Conservation (phyloP, 2,329 filamentous ascomycete genomes). For the Sporothrix sp. region DNA sequence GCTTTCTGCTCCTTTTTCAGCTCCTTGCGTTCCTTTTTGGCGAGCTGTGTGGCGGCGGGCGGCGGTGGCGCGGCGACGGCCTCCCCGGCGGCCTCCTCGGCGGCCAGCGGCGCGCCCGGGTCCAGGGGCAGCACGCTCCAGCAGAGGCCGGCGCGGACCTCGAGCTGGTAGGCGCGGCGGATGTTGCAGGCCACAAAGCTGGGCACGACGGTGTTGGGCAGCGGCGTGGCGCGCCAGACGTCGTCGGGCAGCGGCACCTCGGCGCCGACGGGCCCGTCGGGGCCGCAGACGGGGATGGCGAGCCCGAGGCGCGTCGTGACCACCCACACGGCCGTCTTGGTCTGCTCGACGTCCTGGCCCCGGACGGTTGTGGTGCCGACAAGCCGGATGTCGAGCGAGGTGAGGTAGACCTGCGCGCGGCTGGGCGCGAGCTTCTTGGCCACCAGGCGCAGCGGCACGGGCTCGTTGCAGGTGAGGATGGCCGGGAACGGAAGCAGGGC, state of each 20-base stretch:
- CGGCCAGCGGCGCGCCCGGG: not conserved
- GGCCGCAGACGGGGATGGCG: constrained; percentile 55
- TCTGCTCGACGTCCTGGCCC: constrained; percentile 63
- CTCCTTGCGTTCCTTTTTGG: constrained; percentile 1
- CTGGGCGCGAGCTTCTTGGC: constrained; percentile 65
- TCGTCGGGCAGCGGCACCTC: constrained; percentile 61
- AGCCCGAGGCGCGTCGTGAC: constrained; percentile 64
- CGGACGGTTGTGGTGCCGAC: constrained; percentile 70
- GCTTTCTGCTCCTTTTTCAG: constrained; percentile 14
- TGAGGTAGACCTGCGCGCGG: constrained; percentile 61
- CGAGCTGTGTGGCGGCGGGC: not conserved
- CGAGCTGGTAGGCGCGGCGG: constrained; percentile 68
- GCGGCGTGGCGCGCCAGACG: constrained; percentile 60
- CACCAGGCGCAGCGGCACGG: constrained; percentile 70
- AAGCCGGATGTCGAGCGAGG: constrained; percentile 71
- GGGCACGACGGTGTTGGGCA: constrained; percentile 82
- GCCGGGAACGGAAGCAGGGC: constrained; percentile 78
- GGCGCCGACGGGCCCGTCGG: constrained; percentile 48
- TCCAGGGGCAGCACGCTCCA: constrained; percentile 50
- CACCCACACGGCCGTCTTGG: constrained; percentile 66
- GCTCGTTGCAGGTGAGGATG: constrained; percentile 81
- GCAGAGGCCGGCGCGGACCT: constrained; percentile 67
- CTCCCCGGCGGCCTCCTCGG: not conserved
- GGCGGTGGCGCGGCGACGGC: not conserved
- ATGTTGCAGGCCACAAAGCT: constrained; percentile 87